A percentile compares a stretch with the other conserved stretches of the same genome.
These are phyloP conservation scores for Talaromyces verruculosus DNA, from an alignment of 2,329 filamentous ascomycete genomes.

Conservation along the genomic window DNA sequence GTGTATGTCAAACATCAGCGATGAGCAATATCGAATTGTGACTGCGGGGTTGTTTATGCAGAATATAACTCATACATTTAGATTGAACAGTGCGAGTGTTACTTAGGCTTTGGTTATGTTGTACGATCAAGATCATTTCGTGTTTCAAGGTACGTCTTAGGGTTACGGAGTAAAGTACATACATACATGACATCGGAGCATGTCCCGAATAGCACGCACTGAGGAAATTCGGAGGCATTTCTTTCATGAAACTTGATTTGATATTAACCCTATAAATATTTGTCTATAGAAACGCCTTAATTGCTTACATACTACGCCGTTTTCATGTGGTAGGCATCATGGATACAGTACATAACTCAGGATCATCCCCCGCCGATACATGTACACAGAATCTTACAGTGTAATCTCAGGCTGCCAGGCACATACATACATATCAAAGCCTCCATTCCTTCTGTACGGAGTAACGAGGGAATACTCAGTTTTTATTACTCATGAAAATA, in stretches of 20 bases:
- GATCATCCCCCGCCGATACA: constrained; percentile 3
- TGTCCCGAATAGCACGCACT: not conserved
- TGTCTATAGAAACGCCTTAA: not conserved
- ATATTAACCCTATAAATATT: not conserved
- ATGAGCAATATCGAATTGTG: not conserved
- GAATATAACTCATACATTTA: not conserved
- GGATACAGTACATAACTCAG: not conserved
- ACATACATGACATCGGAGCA: not conserved
- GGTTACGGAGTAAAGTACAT: not conserved
- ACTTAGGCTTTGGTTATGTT: not conserved
- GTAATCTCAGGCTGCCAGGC: constrained; percentile 4
- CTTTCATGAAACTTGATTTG: not conserved
- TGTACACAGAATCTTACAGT: constrained; percentile 4
- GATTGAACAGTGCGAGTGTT: not conserved
- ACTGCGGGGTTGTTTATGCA: constrained; percentile 9
- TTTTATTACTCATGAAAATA: not conserved
- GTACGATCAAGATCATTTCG: not conserved
- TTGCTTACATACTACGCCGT: not conserved
- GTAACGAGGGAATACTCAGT: not conserved
- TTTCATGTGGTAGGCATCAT: not conserved
- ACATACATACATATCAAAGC: constrained; percentile 9
- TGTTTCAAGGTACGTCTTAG: not conserved
- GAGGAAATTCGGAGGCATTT: not conserved
- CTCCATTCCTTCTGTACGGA: not conserved
- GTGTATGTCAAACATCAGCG: not conserved